A percentile compares a stretch with the other conserved stretches of the same genome.
Evolutionary conservation across 2,329 filamentous ascomycete genomes (phyloP).

Genomic region (Ophiostoma sp.): DNA sequence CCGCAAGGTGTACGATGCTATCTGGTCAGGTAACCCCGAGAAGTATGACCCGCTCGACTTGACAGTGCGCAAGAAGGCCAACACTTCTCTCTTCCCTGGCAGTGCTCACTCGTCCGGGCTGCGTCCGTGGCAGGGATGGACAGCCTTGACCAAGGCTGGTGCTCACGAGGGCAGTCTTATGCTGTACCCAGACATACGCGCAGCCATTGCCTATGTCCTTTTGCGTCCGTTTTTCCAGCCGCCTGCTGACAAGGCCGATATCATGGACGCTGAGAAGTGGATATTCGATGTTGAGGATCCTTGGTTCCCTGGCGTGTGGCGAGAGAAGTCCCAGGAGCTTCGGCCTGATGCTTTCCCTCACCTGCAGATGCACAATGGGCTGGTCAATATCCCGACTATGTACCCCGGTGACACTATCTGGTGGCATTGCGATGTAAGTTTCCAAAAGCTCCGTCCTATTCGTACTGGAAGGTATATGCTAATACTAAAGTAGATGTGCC

Average conservation of each 20-base stretch:
- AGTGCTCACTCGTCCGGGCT: conserved; percentile 37
- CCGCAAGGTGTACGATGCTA: conserved; percentile 34
- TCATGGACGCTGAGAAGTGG: conserved; percentile 38
- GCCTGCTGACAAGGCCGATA: conserved; percentile 30
- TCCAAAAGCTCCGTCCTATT: too few species aligned
- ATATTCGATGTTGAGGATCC: conserved; percentile 30
- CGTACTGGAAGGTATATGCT: not conserved
- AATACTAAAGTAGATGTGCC: conserved; percentile 17
- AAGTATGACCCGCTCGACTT: conserved; percentile 38
- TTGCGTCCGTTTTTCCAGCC: conserved; percentile 40
- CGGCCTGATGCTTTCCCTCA: conserved; percentile 37
- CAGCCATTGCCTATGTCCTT: conserved; percentile 37
- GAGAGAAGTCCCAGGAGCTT: conserved; percentile 34
- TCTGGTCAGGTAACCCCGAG: conserved; percentile 37
- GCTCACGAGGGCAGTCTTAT: conserved; percentile 36
- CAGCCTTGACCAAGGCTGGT: conserved; percentile 36
- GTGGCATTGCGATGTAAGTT: conserved; percentile 25
- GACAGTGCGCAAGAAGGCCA: conserved; percentile 33
- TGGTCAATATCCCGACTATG: conserved; percentile 37
- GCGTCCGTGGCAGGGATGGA: conserved; percentile 40
- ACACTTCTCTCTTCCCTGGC: conserved; percentile 35
- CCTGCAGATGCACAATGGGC: conserved; percentile 35
- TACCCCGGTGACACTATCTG: conserved; percentile 35
- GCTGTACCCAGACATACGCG: conserved; percentile 37
- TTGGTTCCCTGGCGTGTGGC: conserved; percentile 38